A percentile compares a stretch with the other conserved stretches of the same genome.
phyloP scores from a whole-genome alignment of 2,329 filamentous ascomycete species.

The Cercospora nicotianae region DNA sequence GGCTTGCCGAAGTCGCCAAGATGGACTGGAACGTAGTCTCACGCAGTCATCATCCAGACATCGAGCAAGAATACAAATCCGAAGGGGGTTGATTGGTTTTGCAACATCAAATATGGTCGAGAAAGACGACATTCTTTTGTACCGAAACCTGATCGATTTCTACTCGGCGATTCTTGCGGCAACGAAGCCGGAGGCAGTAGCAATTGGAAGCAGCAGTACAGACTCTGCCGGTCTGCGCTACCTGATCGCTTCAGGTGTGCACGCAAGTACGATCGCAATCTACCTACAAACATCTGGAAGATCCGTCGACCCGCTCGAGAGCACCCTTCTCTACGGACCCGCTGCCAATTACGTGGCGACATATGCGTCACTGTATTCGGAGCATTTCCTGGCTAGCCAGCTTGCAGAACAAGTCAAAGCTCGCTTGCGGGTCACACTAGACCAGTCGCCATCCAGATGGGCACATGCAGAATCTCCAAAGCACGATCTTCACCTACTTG shows the following conservation, averaged over 20 bases:
- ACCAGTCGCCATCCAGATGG: slow-evolving; percentile 50
- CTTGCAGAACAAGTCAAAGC: slow-evolving; percentile 49
- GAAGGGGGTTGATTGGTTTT: slow-evolving; percentile 55
- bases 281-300: slow-evolving; percentile 53
- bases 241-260: slow-evolving; percentile 52
- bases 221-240: slow-evolving; percentile 49
- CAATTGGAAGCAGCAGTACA: not conserved
- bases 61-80: slow-evolving; percentile 47
- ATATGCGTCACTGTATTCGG: slow-evolving; percentile 57
- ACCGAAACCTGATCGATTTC: slow-evolving; percentile 60
- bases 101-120: slow-evolving; percentile 58
- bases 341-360: slow-evolving; percentile 59
- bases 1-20: slow-evolving; percentile 54
- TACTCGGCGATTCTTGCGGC: slow-evolving; percentile 52
- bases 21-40: slow-evolving; percentile 58
- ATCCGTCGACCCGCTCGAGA: slow-evolving; percentile 51
- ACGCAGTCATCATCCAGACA: slow-evolving; percentile 52
- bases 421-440: slow-evolving; percentile 50
- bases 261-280: slow-evolving; percentile 51
- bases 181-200: slow-evolving; percentile 6
- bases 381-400: slow-evolving; percentile 53
- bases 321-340: slow-evolving; percentile 55
- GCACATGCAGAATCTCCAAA: slow-evolving; percentile 56
- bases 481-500: slow-evolving; percentile 58
- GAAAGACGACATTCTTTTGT: slow-evolving; percentile 59